Percentiles rank a stretch among this genome's conserved stretches.
Evolutionary conservation across 2,329 filamentous ascomycete species (phyloP).

Genomic region (Magnaporthales sp.): DNA sequence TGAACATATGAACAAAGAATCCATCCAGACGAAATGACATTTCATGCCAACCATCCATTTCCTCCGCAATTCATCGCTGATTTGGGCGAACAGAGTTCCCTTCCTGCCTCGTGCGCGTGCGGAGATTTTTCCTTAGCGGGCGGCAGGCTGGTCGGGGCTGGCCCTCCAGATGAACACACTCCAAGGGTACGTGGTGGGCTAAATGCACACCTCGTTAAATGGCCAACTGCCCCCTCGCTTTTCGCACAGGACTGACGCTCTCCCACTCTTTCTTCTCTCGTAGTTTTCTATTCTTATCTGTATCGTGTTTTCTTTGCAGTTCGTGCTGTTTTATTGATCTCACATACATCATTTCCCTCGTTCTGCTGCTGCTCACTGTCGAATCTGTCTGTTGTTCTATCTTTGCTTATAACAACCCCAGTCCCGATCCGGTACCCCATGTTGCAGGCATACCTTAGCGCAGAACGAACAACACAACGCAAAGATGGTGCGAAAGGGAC

Average conservation of each 20-base stretch:
- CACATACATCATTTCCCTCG: not conserved
- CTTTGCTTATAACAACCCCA: slow-evolving; percentile 1
- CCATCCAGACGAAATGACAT: not conserved
- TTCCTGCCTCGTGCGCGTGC: not conserved
- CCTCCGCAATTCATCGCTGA: not conserved
- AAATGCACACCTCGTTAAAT: slow-evolving; percentile 1
- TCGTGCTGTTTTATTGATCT: not conserved
- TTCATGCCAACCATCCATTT: not conserved
- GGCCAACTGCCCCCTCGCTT: not conserved
- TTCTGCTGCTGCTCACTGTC: not conserved
- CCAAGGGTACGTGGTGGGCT: slow-evolving; percentile 1
- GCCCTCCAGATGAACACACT: not conserved
- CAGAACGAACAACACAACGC: not conserved
- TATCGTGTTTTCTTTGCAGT: not conserved
- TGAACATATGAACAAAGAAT: not conserved
- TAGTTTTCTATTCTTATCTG: not conserved
- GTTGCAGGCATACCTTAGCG: not conserved
- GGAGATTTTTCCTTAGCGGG: not conserved
- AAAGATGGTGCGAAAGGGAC: not conserved
- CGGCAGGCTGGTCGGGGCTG: not conserved
- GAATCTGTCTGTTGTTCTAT: not conserved
- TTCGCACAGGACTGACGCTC: not conserved
- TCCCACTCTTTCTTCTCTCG: not conserved
- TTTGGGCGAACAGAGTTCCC: not conserved
- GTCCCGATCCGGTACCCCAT: not conserved